Evolutionary conservation across 2,329 filamentous ascomycete genomes (phyloP).

Genomic region (Parafenestella ontariensis): DNA sequence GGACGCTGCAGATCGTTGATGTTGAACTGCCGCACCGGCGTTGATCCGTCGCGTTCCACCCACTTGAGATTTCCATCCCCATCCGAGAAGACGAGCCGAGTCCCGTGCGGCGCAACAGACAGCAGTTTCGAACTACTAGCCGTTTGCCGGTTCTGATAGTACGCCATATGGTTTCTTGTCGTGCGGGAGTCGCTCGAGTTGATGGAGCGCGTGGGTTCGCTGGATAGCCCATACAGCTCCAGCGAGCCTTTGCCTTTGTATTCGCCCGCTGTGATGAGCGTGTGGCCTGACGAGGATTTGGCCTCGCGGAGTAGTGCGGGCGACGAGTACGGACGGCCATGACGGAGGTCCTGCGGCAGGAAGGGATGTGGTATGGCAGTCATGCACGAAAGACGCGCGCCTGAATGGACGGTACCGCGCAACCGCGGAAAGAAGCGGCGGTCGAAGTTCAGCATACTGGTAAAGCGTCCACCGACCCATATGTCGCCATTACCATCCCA

Average conservation of each 20-base stretch:
- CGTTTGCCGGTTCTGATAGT: slow-evolving; percentile 75
- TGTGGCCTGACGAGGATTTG: slow-evolving; percentile 65
- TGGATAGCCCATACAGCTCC: slow-evolving; percentile 77
- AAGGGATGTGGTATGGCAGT: slow-evolving; percentile 73
- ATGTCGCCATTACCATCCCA: slow-evolving; percentile 75
- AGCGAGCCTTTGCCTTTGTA: slow-evolving; percentile 92
- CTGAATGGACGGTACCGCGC: slow-evolving; percentile 80
- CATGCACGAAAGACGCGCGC: slow-evolving; percentile 77
- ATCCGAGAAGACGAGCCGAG: slow-evolving; percentile 82
- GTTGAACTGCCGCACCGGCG: slow-evolving; percentile 63
- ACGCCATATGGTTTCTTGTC: slow-evolving; percentile 52
- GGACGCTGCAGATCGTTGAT: slow-evolving; percentile 55
- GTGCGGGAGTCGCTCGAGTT: slow-evolving; percentile 38
- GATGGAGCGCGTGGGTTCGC: slow-evolving; percentile 39
- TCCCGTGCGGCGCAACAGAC: slow-evolving; percentile 81
- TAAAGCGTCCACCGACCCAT: slow-evolving; percentile 87
- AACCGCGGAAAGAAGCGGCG: slow-evolving; percentile 82
- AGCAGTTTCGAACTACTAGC: slow-evolving; percentile 81
- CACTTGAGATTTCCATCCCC: slow-evolving; percentile 85
- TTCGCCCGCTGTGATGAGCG: slow-evolving; percentile 82
- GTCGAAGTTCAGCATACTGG: slow-evolving; percentile 88
- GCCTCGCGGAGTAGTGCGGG: slow-evolving; percentile 61
- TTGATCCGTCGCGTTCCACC: slow-evolving; percentile 82
- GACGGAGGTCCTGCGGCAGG: slow-evolving; percentile 67
- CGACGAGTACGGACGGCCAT: slow-evolving; percentile 62